These are phyloP conservation scores for Teratosphaeriaceae sp. DNA, from an alignment of 2,329 filamentous ascomycete species.

Conservation along the genomic window DNA sequence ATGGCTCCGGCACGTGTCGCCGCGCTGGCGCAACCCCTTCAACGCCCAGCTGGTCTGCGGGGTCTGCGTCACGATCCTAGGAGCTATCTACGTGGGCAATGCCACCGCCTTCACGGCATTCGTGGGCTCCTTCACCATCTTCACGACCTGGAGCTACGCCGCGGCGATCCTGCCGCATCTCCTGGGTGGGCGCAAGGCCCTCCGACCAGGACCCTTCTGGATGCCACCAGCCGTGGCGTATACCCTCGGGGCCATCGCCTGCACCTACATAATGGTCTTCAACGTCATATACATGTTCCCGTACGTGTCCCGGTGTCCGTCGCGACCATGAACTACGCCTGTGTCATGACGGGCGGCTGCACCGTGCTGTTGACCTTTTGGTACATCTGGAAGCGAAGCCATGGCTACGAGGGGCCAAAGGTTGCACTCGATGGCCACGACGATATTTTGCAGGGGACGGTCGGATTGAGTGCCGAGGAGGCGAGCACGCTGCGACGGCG, in stretches of 20 bases:
- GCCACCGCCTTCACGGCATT: conserved; percentile 62
- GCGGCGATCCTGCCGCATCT: conserved; percentile 53
- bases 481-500: not conserved
- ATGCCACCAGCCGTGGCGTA: conserved; percentile 47
- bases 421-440: conserved; percentile 20
- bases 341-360: conserved; percentile 47
- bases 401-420: conserved; percentile 34
- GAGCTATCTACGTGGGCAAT: conserved; percentile 59
- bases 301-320: conserved; percentile 3
- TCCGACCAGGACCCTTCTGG: conserved; percentile 52
- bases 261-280: conserved; percentile 54
- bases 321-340: conserved; percentile 53
- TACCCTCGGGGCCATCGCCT: conserved; percentile 45
- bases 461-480: conserved; percentile 11
- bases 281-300: conserved; percentile 53
- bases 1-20: conserved; percentile 43
- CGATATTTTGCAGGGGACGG: conserved; percentile 21
- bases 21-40: conserved; percentile 45
- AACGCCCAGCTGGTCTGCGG: conserved; percentile 50
- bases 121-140: conserved; percentile 53
- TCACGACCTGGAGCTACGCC: conserved; percentile 52
- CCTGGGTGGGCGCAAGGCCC: conserved; percentile 31
- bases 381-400: conserved; percentile 35
- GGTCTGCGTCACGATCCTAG: conserved; percentile 49
- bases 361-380: conserved; percentile 44